phyloP scores from a whole-genome alignment of 306 rosid species.

The Cercis canadensis region DNA sequence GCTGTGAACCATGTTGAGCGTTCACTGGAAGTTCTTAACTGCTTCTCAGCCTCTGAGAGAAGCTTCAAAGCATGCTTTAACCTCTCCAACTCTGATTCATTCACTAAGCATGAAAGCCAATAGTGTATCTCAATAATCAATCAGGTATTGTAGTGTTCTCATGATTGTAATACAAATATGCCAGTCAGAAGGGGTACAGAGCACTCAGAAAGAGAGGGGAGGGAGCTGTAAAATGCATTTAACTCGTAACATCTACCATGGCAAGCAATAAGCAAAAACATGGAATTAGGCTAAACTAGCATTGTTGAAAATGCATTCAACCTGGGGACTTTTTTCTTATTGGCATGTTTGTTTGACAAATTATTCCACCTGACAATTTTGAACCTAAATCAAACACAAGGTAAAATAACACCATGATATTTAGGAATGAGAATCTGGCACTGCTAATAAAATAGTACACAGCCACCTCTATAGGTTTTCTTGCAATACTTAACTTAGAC shows the following conservation, averaged over 20 bases:
- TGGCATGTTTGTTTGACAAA: not conserved
- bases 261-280: slow-evolving; percentile 30
- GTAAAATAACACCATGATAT: slow-evolving; percentile 23
- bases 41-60: slow-evolving; percentile 97
- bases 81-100: slow-evolving; percentile 82
- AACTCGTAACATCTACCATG: slow-evolving; percentile 13
- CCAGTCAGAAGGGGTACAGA: slow-evolving; percentile 5
- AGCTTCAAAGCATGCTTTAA: slow-evolving; percentile 93
- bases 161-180: not conserved
- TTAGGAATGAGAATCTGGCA: slow-evolving; percentile 3
- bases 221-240: too few species aligned
- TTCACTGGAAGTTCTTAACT: slow-evolving; percentile 88
- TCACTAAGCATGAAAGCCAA: slow-evolving; percentile 69
- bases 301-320: slow-evolving; percentile 28
- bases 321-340: not conserved
- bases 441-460: slow-evolving; percentile 24
- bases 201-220: not conserved
- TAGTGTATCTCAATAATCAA: slow-evolving; percentile 33
- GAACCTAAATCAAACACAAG: slow-evolving; percentile 27
- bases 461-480: slow-evolving; percentile 5
- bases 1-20: slow-evolving; percentile 99
- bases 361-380: slow-evolving; percentile 10
- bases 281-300: slow-evolving; percentile 29
- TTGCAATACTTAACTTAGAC: slow-evolving; percentile 20
- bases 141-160: slow-evolving; percentile 10